phyloP scores from a whole-genome alignment of 1,139 yeast species.

The Geotrichum histeridarum region DNA sequence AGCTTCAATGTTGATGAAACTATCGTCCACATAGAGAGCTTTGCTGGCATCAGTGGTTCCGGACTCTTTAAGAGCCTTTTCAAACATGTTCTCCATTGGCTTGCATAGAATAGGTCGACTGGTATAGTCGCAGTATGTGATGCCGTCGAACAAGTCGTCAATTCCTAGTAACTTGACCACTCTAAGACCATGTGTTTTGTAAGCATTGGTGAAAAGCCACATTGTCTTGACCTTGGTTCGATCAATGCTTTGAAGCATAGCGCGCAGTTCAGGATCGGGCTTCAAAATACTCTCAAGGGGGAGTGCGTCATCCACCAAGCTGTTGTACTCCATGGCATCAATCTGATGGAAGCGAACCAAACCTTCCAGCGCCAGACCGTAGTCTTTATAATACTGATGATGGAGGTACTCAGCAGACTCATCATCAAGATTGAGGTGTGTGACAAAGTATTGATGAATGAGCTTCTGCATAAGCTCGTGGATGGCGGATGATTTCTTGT shows the following conservation, averaged over 20 bases:
- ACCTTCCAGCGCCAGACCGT: conserved; percentile 92
- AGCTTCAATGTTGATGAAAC: conserved; percentile 41
- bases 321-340: conserved; percentile 83
- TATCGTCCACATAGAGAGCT: conserved; percentile 76
- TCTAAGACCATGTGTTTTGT: conserved; percentile 73
- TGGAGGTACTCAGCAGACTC: conserved; percentile 75
- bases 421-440: conserved; percentile 54
- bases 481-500: conserved; percentile 65
- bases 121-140: conserved; percentile 84
- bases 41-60: conserved; percentile 47
- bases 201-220: conserved; percentile 95
- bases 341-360: conserved; percentile 74
- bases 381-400: conserved; percentile 69
- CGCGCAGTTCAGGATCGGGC: conserved; percentile 44
- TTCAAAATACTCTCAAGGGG: conserved; percentile 71
- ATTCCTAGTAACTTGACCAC: conserved; percentile 74
- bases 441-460: conserved; percentile 75
- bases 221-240: conserved; percentile 48
- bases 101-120: conserved; percentile 69
- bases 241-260: conserved; percentile 37
- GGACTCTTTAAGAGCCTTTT: conserved; percentile 56
- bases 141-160: conserved; percentile 88
- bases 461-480: conserved; percentile 84
- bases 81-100: conserved; percentile 64
- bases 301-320: conserved; percentile 83